phyloP scores from a whole-genome alignment of 1,284 basidiomycete genomes.

The Mycosarcoma maydis region DNA sequence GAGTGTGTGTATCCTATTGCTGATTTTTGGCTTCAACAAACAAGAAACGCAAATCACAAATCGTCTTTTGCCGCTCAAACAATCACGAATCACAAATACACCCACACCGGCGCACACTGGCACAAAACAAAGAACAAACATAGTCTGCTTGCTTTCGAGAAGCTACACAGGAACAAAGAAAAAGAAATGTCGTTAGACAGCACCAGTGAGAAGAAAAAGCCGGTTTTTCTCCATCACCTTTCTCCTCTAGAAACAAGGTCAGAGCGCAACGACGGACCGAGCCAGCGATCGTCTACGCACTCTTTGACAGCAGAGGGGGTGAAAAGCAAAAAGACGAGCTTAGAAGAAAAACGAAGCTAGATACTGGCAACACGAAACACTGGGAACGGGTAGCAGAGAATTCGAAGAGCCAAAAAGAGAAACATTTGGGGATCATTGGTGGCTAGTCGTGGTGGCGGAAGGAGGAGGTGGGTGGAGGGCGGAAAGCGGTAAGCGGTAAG shows the following conservation, averaged over 20 bases:
- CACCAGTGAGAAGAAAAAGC: constrained; percentile 24
- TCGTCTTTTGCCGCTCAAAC: no score
- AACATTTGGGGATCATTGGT: no score
- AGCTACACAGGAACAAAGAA: constrained; percentile 10
- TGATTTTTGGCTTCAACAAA: no score
- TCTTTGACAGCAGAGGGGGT: constrained; percentile 22
- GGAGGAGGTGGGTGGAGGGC: neutral
- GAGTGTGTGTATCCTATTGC: no score
- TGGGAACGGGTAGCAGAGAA: neutral
- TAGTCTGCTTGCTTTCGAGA: constrained; percentile 14
- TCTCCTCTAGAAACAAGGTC: constrained; percentile 4
- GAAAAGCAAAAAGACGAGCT: neutral
- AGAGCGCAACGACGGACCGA: constrained; percentile 34
- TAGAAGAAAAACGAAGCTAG: neutral
- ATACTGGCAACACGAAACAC: neutral
- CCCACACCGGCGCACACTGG: no score
- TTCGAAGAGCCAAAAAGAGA: constrained; percentile 7
- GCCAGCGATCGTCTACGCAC: constrained; percentile 43
- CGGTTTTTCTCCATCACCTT: constrained; percentile 29
- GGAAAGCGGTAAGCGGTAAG: neutral
- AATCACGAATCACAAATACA: no score
- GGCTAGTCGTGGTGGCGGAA: constrained; percentile 4
- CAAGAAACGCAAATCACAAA: no score
- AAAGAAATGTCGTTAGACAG: constrained; percentile 1
- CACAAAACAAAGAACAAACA: neutral